Evolutionary conservation across 352 stramenopile species (phyloP).

Genomic region (Phytophthora podocarpi): DNA sequence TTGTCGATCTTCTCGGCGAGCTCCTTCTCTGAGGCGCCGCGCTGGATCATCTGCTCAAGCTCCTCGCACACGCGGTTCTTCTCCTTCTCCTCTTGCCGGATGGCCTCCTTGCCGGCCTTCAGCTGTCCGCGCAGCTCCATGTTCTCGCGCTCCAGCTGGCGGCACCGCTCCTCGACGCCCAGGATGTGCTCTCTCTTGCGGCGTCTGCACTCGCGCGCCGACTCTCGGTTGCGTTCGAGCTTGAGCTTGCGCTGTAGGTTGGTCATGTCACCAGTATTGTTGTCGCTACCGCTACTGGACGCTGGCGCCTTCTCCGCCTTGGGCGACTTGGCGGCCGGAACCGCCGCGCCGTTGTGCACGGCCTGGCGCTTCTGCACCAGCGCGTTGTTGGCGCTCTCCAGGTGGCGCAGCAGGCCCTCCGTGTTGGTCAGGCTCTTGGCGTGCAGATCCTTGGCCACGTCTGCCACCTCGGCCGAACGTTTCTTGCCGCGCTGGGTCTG

Average conservation of each 20-base stretch:
- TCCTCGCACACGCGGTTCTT: conserved; percentile 87
- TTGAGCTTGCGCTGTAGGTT: conserved; percentile 82
- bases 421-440: conserved; percentile 55
- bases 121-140: conserved; percentile 92
- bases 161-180: conserved; percentile 78
- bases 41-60: conserved; percentile 84
- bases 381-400: conserved; percentile 77
- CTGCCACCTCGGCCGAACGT: conserved; percentile 43
- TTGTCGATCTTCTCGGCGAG: conserved; percentile 96
- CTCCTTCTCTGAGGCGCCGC: conserved; percentile 80
- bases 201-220: conserved; percentile 88
- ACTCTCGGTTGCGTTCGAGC: conserved; percentile 93
- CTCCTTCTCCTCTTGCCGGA: conserved; percentile 86
- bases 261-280: conserved; percentile 33
- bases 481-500: conserved; percentile 58
- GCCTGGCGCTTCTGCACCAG: conserved; percentile 68
- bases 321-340: conserved; percentile 33
- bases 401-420: conserved; percentile 65
- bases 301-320: conserved; percentile 58
- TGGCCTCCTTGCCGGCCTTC: conserved; percentile 86
- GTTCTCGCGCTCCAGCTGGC: conserved; percentile 89
- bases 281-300: conserved; percentile 61
- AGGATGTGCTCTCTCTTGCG: conserved; percentile 90
- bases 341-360: conserved; percentile 7
- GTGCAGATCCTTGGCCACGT: conserved; percentile 38